A percentile compares a stretch with the other conserved stretches of the same genome.
These are phyloP conservation scores for Torrubiellomyces zombiae DNA, from an alignment of 2,329 filamentous ascomycete genomes.

Conservation along the genomic window DNA sequence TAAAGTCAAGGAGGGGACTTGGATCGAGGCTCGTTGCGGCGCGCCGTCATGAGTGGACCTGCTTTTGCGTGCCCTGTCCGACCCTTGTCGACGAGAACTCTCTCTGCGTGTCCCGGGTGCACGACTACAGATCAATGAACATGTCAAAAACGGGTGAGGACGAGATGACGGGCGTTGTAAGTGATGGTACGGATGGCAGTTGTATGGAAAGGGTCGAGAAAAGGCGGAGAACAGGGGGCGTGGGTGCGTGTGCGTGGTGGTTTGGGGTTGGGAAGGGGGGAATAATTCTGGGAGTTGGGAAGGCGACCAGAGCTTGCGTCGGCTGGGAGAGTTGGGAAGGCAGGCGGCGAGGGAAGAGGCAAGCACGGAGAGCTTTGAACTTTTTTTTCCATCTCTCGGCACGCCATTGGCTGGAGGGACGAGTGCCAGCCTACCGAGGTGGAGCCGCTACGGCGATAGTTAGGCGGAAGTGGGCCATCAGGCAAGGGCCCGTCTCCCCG, in stretches of 20 bases:
- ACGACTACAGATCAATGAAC: too few relatives aligned
- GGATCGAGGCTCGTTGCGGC: too few relatives aligned
- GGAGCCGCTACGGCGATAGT: slow-evolving; percentile 11
- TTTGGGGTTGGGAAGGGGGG: slow-evolving; percentile 2
- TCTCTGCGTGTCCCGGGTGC: too few relatives aligned
- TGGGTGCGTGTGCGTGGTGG: too few relatives aligned
- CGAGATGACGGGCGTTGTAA: too few relatives aligned
- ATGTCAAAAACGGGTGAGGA: too few relatives aligned
- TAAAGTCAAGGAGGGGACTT: too few relatives aligned
- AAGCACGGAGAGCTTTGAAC: slow-evolving; percentile 19
- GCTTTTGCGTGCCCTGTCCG: too few relatives aligned
- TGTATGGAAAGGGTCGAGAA: background rate
- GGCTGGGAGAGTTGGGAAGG: slow-evolving; percentile 11
- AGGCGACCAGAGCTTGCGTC: slow-evolving; percentile 8
- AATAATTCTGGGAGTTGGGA: slow-evolving; percentile 6
- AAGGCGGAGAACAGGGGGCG: slow-evolving; percentile 3
- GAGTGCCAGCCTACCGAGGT: slow-evolving; percentile 18
- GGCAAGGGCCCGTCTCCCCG: slow-evolving; percentile 4
- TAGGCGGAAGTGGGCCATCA: slow-evolving; percentile 1
- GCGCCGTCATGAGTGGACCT: too few relatives aligned
- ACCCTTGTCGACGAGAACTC: too few relatives aligned
- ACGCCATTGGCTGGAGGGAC: slow-evolving; percentile 17
- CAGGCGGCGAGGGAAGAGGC: too few relatives aligned
- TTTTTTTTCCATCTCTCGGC: slow-evolving; percentile 18
- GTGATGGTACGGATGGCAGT: too few relatives aligned